Evolutionary conservation across 169 alveolate genomes (phyloP).

Genomic region (Plasmodium gonderi): DNA sequence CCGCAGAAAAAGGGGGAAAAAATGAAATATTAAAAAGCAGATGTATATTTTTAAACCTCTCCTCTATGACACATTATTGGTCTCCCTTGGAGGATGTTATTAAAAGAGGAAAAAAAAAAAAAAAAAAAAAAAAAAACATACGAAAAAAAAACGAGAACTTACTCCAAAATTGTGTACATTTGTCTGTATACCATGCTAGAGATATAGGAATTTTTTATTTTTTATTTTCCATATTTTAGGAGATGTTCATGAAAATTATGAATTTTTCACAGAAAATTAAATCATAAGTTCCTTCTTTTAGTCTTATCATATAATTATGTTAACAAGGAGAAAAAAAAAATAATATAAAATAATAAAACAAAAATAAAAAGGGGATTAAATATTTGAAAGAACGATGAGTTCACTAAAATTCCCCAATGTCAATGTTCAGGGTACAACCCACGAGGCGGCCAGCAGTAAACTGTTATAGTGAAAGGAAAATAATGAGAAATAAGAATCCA

Average conservation of each 20-base stretch:
- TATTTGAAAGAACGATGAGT: constrained; percentile 9
- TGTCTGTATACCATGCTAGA: background rate
- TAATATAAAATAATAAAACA: background rate
- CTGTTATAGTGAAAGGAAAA: constrained; percentile 32
- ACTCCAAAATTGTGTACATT: background rate
- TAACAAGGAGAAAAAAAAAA: background rate
- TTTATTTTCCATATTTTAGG: background rate
- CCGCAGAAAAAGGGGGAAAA: background rate
- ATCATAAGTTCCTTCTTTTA: background rate
- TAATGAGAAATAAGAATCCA: background rate
- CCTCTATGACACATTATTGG: background rate
- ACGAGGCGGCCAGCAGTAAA: constrained; percentile 78
- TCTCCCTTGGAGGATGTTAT: background rate
- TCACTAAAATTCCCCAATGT: background rate
- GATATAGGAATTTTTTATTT: background rate
- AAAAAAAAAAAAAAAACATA: background rate
- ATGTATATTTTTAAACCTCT: background rate
- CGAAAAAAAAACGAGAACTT: background rate
- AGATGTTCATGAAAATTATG: background rate
- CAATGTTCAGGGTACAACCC: constrained; percentile 71
- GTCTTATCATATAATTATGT: background rate
- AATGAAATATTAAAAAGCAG: background rate
- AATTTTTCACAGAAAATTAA: background rate
- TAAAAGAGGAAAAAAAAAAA: background rate
- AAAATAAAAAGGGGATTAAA: background rate